These are phyloP conservation scores for Petunia secreta DNA, from an alignment of 257 asterid genomes.

Conservation along the genomic window DNA sequence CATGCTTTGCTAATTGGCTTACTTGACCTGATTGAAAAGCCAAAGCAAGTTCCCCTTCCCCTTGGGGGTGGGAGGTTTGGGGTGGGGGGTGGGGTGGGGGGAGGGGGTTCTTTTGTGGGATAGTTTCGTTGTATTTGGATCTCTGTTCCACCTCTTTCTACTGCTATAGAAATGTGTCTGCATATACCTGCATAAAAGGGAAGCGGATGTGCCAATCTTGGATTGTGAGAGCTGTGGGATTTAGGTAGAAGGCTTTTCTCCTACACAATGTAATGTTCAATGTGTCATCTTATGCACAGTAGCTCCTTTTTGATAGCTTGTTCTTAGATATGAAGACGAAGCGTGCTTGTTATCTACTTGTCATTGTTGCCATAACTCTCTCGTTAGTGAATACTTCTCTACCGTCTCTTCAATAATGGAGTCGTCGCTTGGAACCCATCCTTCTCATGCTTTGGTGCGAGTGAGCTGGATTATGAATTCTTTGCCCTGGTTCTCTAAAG, in stretches of 20 bases:
- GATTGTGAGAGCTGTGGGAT: neutral
- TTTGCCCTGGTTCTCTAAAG: neutral
- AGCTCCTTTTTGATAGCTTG: constrained; percentile 12
- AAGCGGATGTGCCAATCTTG: neutral
- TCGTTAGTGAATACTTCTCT: constrained; percentile 5
- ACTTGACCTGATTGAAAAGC: constrained; percentile 17
- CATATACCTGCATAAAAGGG: neutral
- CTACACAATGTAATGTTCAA: neutral
- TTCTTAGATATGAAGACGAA: neutral
- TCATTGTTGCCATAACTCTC: neutral
- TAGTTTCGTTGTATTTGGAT: neutral
- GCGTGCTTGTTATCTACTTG: neutral
- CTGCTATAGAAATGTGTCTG: constrained; percentile 3
- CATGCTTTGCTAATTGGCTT: neutral
- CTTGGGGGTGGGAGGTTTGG: too few relatives aligned
- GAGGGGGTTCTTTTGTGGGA: too few relatives aligned
- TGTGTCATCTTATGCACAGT: neutral
- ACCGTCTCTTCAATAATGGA: neutral
- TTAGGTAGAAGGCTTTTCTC: constrained; percentile 11
- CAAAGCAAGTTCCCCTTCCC: neutral
- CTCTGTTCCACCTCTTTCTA: neutral
- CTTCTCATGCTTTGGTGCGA: constrained; percentile 2
- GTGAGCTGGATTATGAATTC: constrained; percentile 18
- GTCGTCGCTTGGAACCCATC: neutral
- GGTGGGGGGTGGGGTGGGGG: neutral